Evolutionary conservation across 2,329 filamentous ascomycete genomes (phyloP).

Genomic region (Shiraia sp.): DNA sequence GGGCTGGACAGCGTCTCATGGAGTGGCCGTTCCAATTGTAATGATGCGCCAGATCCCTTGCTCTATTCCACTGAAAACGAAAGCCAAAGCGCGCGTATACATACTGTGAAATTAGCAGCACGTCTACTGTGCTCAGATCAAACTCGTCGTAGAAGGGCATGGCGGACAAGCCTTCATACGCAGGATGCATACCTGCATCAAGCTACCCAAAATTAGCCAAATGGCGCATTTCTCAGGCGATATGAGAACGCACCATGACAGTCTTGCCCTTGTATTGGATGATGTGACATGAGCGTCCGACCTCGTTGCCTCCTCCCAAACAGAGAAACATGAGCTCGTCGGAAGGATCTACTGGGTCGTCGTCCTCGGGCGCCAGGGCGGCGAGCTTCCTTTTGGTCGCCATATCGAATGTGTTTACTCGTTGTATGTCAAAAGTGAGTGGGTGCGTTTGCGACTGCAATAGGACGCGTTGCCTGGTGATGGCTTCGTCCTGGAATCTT

Average conservation of each 20-base stretch:
- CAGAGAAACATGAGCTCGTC: conserved; percentile 95
- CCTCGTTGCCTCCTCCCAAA: conserved; percentile 93
- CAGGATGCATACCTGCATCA: conserved; percentile 95
- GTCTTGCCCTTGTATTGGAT: conserved; percentile 99
- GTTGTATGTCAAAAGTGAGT: too few relatives aligned
- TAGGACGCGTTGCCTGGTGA: conserved; percentile 10
- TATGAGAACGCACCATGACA: conserved; percentile 74
- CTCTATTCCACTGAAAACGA: conserved; percentile 17
- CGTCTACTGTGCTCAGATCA: conserved; percentile 94
- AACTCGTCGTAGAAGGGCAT: conserved; percentile 99
- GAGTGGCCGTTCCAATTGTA: conserved; percentile 30
- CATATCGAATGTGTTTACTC: too few relatives aligned
- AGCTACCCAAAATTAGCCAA: conserved; percentile 61
- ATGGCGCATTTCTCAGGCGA: background rate
- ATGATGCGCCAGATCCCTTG: conserved; percentile 36
- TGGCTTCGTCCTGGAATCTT: too few relatives aligned
- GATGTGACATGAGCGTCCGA: conserved; percentile 95
- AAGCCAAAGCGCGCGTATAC: conserved; percentile 49
- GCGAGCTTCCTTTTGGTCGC: conserved; percentile 89
- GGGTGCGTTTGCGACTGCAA: background rate
- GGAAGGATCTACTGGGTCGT: conserved; percentile 88
- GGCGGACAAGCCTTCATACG: conserved; percentile 89
- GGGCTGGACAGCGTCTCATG: conserved; percentile 19
- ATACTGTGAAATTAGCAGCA: conserved; percentile 99
- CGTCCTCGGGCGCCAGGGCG: conserved; percentile 73